phyloP scores from a whole-genome alignment of 2,329 filamentous ascomycete genomes.

The Colletotrichum tabaci region DNA sequence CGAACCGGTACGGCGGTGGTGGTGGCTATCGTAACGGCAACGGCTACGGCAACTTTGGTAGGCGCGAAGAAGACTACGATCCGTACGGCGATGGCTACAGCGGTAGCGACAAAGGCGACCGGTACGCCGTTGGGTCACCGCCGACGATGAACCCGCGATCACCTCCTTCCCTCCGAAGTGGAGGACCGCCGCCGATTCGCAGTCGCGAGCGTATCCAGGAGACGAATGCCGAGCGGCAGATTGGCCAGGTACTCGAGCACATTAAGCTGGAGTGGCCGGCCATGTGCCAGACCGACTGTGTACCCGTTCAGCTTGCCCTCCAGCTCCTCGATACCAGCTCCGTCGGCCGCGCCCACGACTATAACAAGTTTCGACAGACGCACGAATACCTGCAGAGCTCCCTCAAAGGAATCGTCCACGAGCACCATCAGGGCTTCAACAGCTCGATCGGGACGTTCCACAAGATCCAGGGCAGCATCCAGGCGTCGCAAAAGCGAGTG shows the following conservation, averaged over 20 bases:
- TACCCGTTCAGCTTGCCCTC: slow-evolving; percentile 94
- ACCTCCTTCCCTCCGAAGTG: slow-evolving; percentile 51
- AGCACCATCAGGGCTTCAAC: slow-evolving; percentile 99
- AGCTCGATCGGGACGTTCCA: slow-evolving; percentile 99
- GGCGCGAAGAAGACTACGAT: slow-evolving; percentile 66
- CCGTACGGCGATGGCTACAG: slow-evolving; percentile 61
- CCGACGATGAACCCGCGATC: slow-evolving; percentile 44
- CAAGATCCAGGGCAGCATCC: slow-evolving; percentile 96
- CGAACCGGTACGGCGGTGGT: slow-evolving; percentile 47
- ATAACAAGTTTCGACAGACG: slow-evolving; percentile 85
- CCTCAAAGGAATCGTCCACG: slow-evolving; percentile 95
- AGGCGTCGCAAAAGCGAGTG: slow-evolving; percentile 88
- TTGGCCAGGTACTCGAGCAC: slow-evolving; percentile 79
- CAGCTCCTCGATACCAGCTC: slow-evolving; percentile 96
- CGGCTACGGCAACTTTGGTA: slow-evolving; percentile 55
- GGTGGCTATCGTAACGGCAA: slow-evolving; percentile 56
- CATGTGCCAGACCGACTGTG: slow-evolving; percentile 89
- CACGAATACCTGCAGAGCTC: slow-evolving; percentile 93
- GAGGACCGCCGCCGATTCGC: slow-evolving; percentile 48
- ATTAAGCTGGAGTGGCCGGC: slow-evolving; percentile 93
- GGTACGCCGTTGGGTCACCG: slow-evolving; percentile 55
- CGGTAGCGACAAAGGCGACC: slow-evolving; percentile 57
- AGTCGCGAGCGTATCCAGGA: slow-evolving; percentile 52
- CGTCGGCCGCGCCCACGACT: slow-evolving; percentile 90
- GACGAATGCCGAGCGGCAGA: slow-evolving; percentile 70